phyloP scores from a whole-genome alignment of 2,329 filamentous ascomycete genomes.

The Teratosphaeria nubilosa region DNA sequence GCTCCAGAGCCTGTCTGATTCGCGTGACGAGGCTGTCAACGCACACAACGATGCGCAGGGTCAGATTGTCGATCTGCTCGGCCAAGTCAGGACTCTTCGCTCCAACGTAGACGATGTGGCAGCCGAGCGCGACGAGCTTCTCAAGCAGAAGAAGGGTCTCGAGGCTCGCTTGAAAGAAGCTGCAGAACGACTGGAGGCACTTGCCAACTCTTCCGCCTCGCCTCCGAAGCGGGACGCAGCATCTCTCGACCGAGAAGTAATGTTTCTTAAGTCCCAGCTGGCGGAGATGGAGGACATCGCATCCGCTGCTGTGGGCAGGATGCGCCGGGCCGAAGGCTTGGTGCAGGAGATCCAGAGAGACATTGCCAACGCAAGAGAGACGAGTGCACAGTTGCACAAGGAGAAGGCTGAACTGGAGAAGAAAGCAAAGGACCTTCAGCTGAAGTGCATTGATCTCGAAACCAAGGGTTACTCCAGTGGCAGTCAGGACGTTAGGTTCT shows the following conservation, averaged over 20 bases:
- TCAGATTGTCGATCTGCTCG: slow-evolving; percentile 82
- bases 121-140: slow-evolving; percentile 71
- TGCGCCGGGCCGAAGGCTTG: slow-evolving; percentile 84
- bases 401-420: slow-evolving; percentile 88
- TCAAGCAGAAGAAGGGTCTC: slow-evolving; percentile 82
- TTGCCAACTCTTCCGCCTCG: slow-evolving; percentile 59
- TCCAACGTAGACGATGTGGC: slow-evolving; percentile 77
- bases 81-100: slow-evolving; percentile 76
- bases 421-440: slow-evolving; percentile 77
- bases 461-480: slow-evolving; percentile 94
- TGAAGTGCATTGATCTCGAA: slow-evolving; percentile 83
- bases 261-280: slow-evolving; percentile 78
- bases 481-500: slow-evolving; percentile 88
- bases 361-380: slow-evolving; percentile 74
- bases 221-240: slow-evolving; percentile 85
- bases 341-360: slow-evolving; percentile 88
- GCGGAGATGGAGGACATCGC: slow-evolving; percentile 92
- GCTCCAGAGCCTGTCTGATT: slow-evolving; percentile 75
- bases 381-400: slow-evolving; percentile 69
- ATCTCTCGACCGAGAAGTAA: slow-evolving; percentile 73
- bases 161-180: slow-evolving; percentile 80
- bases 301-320: slow-evolving; percentile 86
- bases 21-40: slow-evolving; percentile 84
- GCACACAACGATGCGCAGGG: slow-evolving; percentile 92
- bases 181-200: slow-evolving; percentile 76